Evolutionary conservation across 78 protist species (phyloP).

Genomic region (Protostelium mycophagum): DNA sequence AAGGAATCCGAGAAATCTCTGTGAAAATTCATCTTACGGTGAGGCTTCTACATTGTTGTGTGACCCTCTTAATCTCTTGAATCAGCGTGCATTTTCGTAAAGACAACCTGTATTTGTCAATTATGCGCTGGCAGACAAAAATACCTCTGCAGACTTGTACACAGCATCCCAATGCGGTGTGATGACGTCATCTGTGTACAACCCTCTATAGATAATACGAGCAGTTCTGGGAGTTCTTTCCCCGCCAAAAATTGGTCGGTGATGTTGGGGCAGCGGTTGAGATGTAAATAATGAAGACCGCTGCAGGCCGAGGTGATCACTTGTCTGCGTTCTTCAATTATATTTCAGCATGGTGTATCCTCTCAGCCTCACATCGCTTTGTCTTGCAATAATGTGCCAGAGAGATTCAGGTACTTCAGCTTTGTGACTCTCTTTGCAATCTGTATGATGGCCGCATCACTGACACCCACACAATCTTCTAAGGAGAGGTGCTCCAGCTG

Average conservation of each 20-base stretch:
- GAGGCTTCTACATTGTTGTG: not conserved
- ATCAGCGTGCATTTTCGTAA: not conserved
- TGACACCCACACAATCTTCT: not conserved
- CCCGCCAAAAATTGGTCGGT: not conserved
- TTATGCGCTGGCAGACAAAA: not conserved
- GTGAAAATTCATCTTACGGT: not conserved
- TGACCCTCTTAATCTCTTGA: not conserved
- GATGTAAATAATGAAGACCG: not conserved
- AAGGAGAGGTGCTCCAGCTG: not conserved
- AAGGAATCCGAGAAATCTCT: too few species aligned
- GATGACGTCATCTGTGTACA: not conserved
- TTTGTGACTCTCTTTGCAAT: not conserved
- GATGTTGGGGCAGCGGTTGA: not conserved
- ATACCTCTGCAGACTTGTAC: not conserved
- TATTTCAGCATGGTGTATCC: not conserved
- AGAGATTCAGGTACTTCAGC: not conserved
- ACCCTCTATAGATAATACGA: not conserved
- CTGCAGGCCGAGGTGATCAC: not conserved
- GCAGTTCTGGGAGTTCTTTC: not conserved
- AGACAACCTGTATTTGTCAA: not conserved
- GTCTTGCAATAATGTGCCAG: not conserved
- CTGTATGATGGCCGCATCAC: not conserved
- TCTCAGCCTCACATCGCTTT: not conserved
- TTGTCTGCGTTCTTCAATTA: not conserved
- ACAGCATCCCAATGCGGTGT: not conserved